Base-by-base conservation (phyloP, 1,139 yeast genomes). In the Pichia sp. region DNA sequence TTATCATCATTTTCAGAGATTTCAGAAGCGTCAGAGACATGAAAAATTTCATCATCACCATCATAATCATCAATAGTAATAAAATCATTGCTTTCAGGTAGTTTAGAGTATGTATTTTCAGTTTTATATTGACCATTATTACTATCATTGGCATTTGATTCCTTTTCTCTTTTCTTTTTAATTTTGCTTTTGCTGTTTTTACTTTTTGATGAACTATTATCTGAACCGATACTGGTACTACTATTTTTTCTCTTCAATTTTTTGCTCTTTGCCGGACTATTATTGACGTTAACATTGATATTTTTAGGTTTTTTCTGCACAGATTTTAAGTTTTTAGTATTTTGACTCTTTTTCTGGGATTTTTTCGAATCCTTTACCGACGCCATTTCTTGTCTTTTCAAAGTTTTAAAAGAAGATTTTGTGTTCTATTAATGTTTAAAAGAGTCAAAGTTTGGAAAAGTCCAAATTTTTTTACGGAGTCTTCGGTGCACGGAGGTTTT, bases 111-210 rank as follows among this genome's bases (percentile, higher is more conserved):
- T 50, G 53, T 19, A 46, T 52, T 41, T 44, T 49, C 45, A 41
- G 47, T 34, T 42, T 47, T 31, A n/a, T 19, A 14, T 14, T 42
- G 27, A 2, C 41, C 28, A 25, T 48, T 9, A 28, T 29, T 27
- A 19, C 34, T 38, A 11, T 33, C 45, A 22, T 18, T 39, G 10
- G 25, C 30, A 10, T 38, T 41, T 13, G 41, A 45, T 11, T 34
- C 44, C n/a, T 47, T 38, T 19, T 28, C 45, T 16, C 38, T 28
- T 4, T 45, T 45, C 31, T 49, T 55, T 42, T 42, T 51, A 22
- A 42, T 41, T 47, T 53, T 56, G 19, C 22, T 48, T 30, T 53
- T 56, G 5, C 51, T 55, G 43, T 53, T 58, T 45, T 51, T 56
- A 34, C 48, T 52, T 22, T 45, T 53, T 29, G 50, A 50, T 22